Percentiles rank a stretch among this genome's conserved stretches.
Conservation (phyloP, 1,284 basidiomycete species). For the Pseudozyma sp. region DNA sequence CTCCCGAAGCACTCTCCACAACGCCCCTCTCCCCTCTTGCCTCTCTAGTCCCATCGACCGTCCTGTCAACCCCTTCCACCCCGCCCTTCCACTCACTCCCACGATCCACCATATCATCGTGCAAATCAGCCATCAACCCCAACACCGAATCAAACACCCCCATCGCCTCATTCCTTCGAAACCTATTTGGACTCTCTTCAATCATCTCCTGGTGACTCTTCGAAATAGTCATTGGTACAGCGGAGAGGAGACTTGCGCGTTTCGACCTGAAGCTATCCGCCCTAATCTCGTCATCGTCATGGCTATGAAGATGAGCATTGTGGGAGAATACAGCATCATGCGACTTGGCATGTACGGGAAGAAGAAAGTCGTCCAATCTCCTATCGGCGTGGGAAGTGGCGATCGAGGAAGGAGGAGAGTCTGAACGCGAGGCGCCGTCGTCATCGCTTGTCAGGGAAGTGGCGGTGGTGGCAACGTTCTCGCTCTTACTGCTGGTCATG, state of each 20-base stretch:
- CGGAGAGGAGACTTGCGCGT: slow-evolving; percentile 2
- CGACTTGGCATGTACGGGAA: neutral
- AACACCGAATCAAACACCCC: slow-evolving; percentile 24
- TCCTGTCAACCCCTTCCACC: neutral
- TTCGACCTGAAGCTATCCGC: slow-evolving; percentile 2
- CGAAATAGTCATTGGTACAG: slow-evolving; percentile 23
- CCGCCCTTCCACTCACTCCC: too few species aligned
- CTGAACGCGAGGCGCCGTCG: neutral
- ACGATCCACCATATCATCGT: slow-evolving; percentile 7
- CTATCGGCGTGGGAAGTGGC: slow-evolving; percentile 6
- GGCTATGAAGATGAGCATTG: neutral
- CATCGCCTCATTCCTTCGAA: slow-evolving; percentile 9
- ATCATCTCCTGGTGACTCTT: slow-evolving; percentile 26
- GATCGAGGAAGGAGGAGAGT: slow-evolving; percentile 13
- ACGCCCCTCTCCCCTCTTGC: neutral
- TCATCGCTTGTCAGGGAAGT: neutral
- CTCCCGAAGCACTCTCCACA: neutral
- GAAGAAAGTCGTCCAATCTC: neutral
- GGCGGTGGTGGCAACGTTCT: neutral
- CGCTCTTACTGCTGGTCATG: neutral
- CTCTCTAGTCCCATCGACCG: neutral
- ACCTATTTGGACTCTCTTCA: slow-evolving; percentile 9
- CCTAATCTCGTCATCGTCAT: neutral
- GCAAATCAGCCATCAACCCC: slow-evolving; percentile 22
- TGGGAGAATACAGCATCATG: slow-evolving; percentile 7